A percentile compares a stretch with the other conserved stretches of the same genome.
Evolutionary conservation across 2,329 filamentous ascomycete genomes (phyloP).

Genomic region (Colletotrichum kahawae): DNA sequence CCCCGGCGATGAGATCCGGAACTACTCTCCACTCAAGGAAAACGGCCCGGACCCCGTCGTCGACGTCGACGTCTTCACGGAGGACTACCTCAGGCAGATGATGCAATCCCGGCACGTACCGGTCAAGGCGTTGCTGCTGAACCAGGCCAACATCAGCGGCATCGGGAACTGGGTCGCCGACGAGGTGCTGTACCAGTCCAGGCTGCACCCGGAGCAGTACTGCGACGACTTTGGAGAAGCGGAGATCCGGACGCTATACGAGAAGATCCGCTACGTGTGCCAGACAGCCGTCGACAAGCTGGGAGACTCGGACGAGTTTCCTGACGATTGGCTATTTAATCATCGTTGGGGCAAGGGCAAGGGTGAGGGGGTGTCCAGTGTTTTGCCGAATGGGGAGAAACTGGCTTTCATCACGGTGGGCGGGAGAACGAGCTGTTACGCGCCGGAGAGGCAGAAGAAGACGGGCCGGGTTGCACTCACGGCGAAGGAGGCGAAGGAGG

Average conservation of each 20-base stretch:
- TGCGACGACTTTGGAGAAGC: slow-evolving; percentile 78
- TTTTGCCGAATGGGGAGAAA: slow-evolving; percentile 82
- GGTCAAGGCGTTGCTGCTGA: slow-evolving; percentile 85
- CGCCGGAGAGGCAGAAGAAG: slow-evolving; percentile 87
- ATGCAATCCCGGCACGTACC: slow-evolving; percentile 81
- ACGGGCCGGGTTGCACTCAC: slow-evolving; percentile 47
- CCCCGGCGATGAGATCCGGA: slow-evolving; percentile 75
- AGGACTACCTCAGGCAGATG: slow-evolving; percentile 74
- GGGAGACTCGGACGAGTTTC: slow-evolving; percentile 84
- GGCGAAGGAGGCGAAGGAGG: slow-evolving; percentile 49
- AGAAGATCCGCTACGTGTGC: slow-evolving; percentile 79
- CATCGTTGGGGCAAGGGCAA: slow-evolving; percentile 88
- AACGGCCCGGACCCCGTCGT: slow-evolving; percentile 94
- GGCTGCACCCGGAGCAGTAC: slow-evolving; percentile 91
- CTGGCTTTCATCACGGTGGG: slow-evolving; percentile 89
- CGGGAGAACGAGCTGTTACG: slow-evolving; percentile 88
- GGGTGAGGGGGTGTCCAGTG: slow-evolving; percentile 68
- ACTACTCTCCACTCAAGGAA: slow-evolving; percentile 79
- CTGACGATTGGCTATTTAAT: slow-evolving; percentile 86
- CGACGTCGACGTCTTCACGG: slow-evolving; percentile 78
- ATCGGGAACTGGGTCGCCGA: slow-evolving; percentile 98
- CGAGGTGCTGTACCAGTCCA: slow-evolving; percentile 89
- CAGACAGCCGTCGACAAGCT: slow-evolving; percentile 78
- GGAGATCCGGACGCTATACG: slow-evolving; percentile 75
- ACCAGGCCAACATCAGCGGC: slow-evolving; percentile 88